Evolutionary conservation across 1,139 yeast species (phyloP), one percentile per base, ranked within the genome.

Genomic region (Saccharomycopsis phalli): DNA sequence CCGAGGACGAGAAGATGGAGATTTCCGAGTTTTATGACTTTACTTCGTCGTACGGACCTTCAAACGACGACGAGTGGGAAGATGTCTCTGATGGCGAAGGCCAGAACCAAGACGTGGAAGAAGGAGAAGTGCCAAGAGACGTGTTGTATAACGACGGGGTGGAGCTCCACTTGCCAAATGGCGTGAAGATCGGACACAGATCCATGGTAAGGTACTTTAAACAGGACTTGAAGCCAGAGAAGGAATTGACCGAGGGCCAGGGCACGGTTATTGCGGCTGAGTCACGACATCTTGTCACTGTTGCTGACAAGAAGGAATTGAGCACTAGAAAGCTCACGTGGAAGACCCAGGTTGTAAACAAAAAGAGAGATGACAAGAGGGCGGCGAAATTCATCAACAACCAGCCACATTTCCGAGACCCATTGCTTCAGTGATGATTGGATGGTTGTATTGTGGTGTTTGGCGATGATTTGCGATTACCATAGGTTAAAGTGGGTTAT

Each of bases 231-330:
- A 76, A 79, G 42, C 94, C 94, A 1, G 88, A 82, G 47, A 64
- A 71, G 45, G 73, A 74, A 38, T 67, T 81, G 33, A 69, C 80
- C 25, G 95, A 87, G 57, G 97, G 95, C 36, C 95, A 86, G 63
- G 93, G 94, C 50, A 91, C 97, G 0, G 81, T 91, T 22, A 71
- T 84, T 55, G 94, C 96, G 26, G 96, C 95, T 2, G 96, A 88
- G 56, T 74, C 88, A 2, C 75, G 95, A 62, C 81, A 76, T 44
- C 68, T 80, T 64, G 65, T 76, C 49, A 58, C 66, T 27, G 63
- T 72, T 38, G 60, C 66, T 51, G 73, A 73, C 54, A 70, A 73
- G 58, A 60, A 69, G 49, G 72, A 71, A 44, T 63, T 75, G 38
- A 74, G 77, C 37, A 67, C 66, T 31, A 77, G 77, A 61, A 84